Conservation (phyloP, 495 filamentous ascomycete species). For the Trypethelium eluteriae region DNA sequence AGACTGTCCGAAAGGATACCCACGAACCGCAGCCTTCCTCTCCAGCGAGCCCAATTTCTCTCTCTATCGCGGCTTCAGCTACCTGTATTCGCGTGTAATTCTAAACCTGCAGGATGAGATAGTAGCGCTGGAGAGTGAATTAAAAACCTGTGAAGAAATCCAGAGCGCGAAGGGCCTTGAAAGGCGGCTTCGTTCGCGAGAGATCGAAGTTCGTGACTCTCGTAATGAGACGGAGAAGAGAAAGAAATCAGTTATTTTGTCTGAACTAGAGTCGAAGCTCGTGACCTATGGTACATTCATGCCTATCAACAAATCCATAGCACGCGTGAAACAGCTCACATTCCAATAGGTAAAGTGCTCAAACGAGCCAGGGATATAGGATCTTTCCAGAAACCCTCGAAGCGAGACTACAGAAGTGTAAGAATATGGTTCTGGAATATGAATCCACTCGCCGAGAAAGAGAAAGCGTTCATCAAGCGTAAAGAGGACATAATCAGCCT, state of each 20-base stretch:
- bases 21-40: constrained; percentile 34
- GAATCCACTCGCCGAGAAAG: constrained; percentile 28
- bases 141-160: constrained; percentile 28
- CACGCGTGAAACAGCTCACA: background rate
- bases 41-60: constrained; percentile 34
- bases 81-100: constrained; percentile 35
- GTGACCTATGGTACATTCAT: constrained; percentile 34
- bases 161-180: constrained; percentile 11
- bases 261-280: constrained; percentile 28
- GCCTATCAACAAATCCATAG: background rate
- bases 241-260: constrained; percentile 28
- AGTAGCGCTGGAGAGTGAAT: constrained; percentile 29
- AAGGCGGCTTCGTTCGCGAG: constrained; percentile 17
- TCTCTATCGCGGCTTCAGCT: constrained; percentile 36
- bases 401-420: constrained; percentile 36
- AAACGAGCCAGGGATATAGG: constrained; percentile 32
- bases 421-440: constrained; percentile 32
- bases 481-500: constrained; percentile 40
- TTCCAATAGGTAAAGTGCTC: constrained; percentile 27
- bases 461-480: constrained; percentile 33
- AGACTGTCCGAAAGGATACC: constrained; percentile 33
- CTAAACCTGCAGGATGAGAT: constrained; percentile 37
- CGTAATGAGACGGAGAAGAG: constrained; percentile 17
- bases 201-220: constrained; percentile 19
- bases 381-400: constrained; percentile 32